These are phyloP conservation scores for Didymella segeticola DNA, from an alignment of 2,329 filamentous ascomycete genomes.

Conservation along the genomic window DNA sequence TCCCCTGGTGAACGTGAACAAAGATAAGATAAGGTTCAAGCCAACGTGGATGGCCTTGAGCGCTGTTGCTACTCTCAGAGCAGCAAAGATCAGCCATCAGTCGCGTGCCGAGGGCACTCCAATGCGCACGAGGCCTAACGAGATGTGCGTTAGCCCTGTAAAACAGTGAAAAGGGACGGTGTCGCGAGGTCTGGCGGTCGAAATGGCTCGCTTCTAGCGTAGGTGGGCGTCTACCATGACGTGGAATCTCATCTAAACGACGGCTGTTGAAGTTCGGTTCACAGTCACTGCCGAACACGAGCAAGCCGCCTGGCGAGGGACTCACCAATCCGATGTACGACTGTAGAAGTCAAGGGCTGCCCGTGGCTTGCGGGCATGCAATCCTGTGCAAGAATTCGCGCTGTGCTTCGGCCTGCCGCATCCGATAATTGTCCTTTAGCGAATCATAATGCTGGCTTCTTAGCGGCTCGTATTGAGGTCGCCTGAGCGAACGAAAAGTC, in stretches of 20 bases:
- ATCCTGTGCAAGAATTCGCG: conserved; percentile 4
- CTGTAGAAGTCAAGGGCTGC: neutral
- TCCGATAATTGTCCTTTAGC: conserved; percentile 6
- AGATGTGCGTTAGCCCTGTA: conserved; percentile 4
- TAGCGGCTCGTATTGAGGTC: conserved; percentile 18
- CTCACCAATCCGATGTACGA: neutral
- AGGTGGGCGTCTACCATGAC: conserved; percentile 15
- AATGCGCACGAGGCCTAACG: conserved; percentile 3
- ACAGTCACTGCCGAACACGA: conserved; percentile 13
- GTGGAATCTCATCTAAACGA: neutral
- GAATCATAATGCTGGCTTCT: conserved; percentile 14
- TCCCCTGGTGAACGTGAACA: conserved; percentile 8
- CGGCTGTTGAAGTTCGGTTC: conserved; percentile 4
- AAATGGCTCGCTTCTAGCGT: conserved; percentile 8
- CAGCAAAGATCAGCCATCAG: conserved; percentile 13
- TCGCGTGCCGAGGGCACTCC: conserved; percentile 8
- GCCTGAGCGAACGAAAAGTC: conserved; percentile 13
- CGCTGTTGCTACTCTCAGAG: neutral
- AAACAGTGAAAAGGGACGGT: neutral
- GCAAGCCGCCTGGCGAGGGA: conserved; percentile 1
- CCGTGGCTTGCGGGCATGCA: conserved; percentile 1
- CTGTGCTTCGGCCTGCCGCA: conserved; percentile 6
- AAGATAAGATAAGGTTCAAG: conserved; percentile 16
- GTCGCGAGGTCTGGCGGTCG: conserved; percentile 4
- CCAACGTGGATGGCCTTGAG: conserved; percentile 10